phyloP scores from a whole-genome alignment of 352 stramenopile genomes.

The Globisporangium paroecandrum region DNA sequence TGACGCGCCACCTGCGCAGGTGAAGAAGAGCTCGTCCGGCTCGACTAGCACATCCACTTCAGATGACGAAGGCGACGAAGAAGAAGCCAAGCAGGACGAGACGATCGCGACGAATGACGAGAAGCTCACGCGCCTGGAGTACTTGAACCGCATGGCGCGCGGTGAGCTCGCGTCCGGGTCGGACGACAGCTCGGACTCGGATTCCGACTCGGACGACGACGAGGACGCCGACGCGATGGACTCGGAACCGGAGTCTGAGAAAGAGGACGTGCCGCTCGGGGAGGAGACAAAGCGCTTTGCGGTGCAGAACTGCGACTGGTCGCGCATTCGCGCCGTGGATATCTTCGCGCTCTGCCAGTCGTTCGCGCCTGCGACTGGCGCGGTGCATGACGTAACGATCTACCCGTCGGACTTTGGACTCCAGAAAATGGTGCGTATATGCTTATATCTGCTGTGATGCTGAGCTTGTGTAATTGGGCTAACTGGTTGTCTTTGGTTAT shows the following conservation, averaged over 20 bases:
- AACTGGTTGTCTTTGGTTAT: not conserved
- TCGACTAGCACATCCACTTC: conserved; percentile 14
- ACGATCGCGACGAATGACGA: conserved; percentile 40
- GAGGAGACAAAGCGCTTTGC: conserved; percentile 89
- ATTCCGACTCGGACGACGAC: conserved; percentile 40
- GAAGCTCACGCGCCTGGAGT: conserved; percentile 78
- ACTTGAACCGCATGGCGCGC: conserved; percentile 83
- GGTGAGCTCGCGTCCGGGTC: conserved; percentile 69
- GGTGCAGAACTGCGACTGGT: conserved; percentile 97
- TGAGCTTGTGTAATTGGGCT: not conserved
- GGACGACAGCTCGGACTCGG: conserved; percentile 23
- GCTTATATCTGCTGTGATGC: not conserved
- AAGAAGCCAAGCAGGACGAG: conserved; percentile 17
- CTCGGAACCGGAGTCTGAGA: conserved; percentile 39
- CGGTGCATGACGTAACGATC: conserved; percentile 91
- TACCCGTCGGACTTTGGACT: conserved; percentile 96
- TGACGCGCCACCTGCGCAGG: conserved; percentile 18
- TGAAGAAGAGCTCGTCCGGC: conserved; percentile 11
- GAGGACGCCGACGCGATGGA: conserved; percentile 32
- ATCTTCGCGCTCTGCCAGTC: conserved; percentile 94
- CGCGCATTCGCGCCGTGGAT: conserved; percentile 93
- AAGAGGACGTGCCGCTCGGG: conserved; percentile 78
- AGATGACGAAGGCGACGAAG: conserved; percentile 22
- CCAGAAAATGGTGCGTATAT: conserved; percentile 83
- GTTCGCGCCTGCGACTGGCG: conserved; percentile 89